Percentiles rank a stretch among this genome's conserved stretches.
These are phyloP conservation scores for Sporodiniella umbellata DNA, from an alignment of 371 early-diverging fungal species.

Conservation along the genomic window DNA sequence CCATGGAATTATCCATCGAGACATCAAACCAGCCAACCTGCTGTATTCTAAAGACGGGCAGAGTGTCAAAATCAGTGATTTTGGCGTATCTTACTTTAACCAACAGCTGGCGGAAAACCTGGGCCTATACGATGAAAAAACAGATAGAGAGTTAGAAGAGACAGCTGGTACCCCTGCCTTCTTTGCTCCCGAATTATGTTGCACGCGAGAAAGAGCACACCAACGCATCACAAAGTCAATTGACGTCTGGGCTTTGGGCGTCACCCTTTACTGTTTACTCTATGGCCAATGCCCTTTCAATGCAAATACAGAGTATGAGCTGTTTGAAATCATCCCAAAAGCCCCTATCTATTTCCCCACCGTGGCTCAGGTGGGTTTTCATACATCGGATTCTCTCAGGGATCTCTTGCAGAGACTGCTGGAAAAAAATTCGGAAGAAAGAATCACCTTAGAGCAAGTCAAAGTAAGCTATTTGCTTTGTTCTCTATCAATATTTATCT, in stretches of 20 bases:
- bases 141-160: constrained; percentile 79
- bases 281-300: constrained; percentile 95
- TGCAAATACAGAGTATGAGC: constrained; percentile 89
- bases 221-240: constrained; percentile 77
- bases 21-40: constrained; percentile 93
- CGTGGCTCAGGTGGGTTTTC: constrained; percentile 14
- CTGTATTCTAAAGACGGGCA: constrained; percentile 60
- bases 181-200: constrained; percentile 95
- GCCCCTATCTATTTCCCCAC: constrained; percentile 40
- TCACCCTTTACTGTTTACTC: constrained; percentile 94
- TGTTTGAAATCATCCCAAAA: constrained; percentile 83
- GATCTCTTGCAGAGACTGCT: constrained; percentile 70
- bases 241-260: constrained; percentile 99
- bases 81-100: constrained; percentile 84
- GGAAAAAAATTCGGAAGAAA: constrained; percentile 75
- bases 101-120: constrained; percentile 29
- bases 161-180: constrained; percentile 96
- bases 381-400: constrained; percentile 20
- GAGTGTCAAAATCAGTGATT: constrained; percentile 88
- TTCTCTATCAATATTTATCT: constrained; percentile 65
- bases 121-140: constrained; percentile 29
- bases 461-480: constrained; percentile 43
- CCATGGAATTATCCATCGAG: constrained; percentile 89
- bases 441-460: constrained; percentile 80
- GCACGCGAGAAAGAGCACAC: constrained; percentile 39